A percentile compares a stretch with the other conserved stretches of the same genome.
Conservation (phyloP, 2,329 filamentous ascomycete genomes). For the Fusarium siculi region DNA sequence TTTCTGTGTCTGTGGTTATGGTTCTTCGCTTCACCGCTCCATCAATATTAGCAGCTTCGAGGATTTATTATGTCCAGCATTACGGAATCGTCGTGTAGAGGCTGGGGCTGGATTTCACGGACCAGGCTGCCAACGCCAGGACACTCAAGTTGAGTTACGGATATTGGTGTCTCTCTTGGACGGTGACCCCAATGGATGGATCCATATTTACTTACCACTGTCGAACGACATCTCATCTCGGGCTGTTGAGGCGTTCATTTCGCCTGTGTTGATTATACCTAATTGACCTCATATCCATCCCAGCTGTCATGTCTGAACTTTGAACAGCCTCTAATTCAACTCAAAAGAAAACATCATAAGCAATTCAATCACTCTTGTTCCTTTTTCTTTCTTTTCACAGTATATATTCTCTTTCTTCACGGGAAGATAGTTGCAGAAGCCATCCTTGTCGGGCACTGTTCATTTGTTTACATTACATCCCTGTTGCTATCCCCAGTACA, state of each 20-base stretch:
- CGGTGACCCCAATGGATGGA: constrained; percentile 41
- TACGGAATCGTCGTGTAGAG: neutral
- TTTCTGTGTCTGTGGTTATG: constrained; percentile 7
- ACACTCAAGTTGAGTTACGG: constrained; percentile 7
- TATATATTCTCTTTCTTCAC: neutral
- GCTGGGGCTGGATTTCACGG: neutral
- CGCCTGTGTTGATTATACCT: constrained; percentile 8
- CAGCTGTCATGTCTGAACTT: constrained; percentile 2
- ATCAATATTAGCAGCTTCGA: constrained; percentile 17
- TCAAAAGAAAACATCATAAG: neutral
- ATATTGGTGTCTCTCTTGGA: constrained; percentile 25
- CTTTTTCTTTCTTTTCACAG: neutral
- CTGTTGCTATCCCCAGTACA: constrained; percentile 9
- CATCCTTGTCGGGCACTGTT: constrained; percentile 7
- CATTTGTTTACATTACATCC: constrained; percentile 27
- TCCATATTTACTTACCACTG: constrained; percentile 39
- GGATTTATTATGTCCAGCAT: constrained; percentile 15
- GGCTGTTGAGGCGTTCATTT: constrained; percentile 21
- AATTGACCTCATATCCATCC: neutral
- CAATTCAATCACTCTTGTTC: neutral
- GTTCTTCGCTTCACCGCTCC: constrained; percentile 37
- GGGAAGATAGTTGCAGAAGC: neutral
- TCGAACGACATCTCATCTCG: constrained; percentile 39
- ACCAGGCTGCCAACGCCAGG: neutral
- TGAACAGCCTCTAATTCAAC: neutral